phyloP scores from a whole-genome alignment of 2,329 filamentous ascomycete species.

The Huntiella bhutanensis region DNA sequence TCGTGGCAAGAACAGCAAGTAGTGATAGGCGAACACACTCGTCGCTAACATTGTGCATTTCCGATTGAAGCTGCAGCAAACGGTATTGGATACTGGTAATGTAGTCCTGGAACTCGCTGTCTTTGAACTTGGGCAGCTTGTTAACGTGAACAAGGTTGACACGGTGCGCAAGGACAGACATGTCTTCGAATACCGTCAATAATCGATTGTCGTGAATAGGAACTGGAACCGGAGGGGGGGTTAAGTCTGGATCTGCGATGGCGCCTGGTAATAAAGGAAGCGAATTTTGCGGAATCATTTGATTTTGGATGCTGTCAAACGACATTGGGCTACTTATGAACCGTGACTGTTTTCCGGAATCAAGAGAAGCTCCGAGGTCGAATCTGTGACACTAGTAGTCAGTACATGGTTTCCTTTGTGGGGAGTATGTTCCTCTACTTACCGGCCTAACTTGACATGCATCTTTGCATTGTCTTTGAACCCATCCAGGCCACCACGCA shows the following conservation, averaged over 20 bases:
- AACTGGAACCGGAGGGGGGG: conserved; percentile 1
- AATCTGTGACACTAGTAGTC: neutral
- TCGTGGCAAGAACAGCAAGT: conserved; percentile 10
- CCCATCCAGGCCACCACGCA: conserved; percentile 10
- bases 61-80: conserved; percentile 5
- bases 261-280: neutral
- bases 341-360: conserved; percentile 7
- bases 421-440: neutral
- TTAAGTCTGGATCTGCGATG: neutral
- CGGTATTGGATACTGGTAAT: conserved; percentile 9
- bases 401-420: neutral
- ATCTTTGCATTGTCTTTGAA: conserved; percentile 10
- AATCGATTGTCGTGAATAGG: conserved; percentile 6
- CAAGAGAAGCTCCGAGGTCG: conserved; percentile 7
- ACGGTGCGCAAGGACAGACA: conserved; percentile 6
- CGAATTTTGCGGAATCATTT: conserved; percentile 2
- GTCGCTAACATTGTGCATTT: conserved; percentile 6
- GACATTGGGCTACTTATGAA: conserved; percentile 7
- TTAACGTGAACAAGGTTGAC: conserved; percentile 9
- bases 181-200: conserved; percentile 11
- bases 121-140: conserved; percentile 6
- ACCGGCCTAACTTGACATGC: conserved; percentile 10
- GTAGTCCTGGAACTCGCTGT: conserved; percentile 10
- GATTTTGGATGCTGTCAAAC: conserved; percentile 7
- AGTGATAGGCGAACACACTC: conserved; percentile 8